Percentiles rank a stretch among this genome's conserved stretches.
These are phyloP conservation scores for Exserohilum rostratum DNA, from an alignment of 2,329 filamentous ascomycete species.

Conservation along the genomic window DNA sequence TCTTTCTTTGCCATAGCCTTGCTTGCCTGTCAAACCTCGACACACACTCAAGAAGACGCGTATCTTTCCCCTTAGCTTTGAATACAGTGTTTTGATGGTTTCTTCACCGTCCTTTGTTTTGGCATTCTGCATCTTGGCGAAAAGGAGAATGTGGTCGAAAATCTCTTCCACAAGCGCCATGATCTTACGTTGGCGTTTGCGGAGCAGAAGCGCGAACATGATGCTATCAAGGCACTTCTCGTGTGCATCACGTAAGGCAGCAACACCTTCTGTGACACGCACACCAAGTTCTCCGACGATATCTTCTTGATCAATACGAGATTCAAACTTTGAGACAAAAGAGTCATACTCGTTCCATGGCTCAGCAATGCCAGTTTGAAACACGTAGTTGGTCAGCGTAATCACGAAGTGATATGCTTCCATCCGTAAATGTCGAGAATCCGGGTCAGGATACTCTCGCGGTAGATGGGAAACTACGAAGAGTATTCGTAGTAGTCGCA, in stretches of 20 bases:
- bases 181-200: conserved; percentile 75
- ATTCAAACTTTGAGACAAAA: conserved; percentile 69
- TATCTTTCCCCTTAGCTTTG: conserved; percentile 72
- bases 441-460: conserved; percentile 27
- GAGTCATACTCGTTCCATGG: conserved; percentile 75
- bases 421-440: conserved; percentile 62
- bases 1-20: conserved; percentile 49
- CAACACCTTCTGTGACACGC: conserved; percentile 63
- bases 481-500: conserved; percentile 78
- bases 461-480: conserved; percentile 65
- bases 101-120: conserved; percentile 30
- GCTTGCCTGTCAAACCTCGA: conserved; percentile 68
- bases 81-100: conserved; percentile 61
- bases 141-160: conserved; percentile 73
- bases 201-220: conserved; percentile 73
- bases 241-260: conserved; percentile 71
- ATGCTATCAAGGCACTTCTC: conserved; percentile 77
- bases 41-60: conserved; percentile 77
- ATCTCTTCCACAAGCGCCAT: conserved; percentile 77
- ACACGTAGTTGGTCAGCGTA: conserved; percentile 75
- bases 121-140: conserved; percentile 51
- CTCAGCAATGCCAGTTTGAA: conserved; percentile 75
- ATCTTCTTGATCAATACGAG: conserved; percentile 56
- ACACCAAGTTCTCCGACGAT: conserved; percentile 55
- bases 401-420: conserved; percentile 82